Evolutionary conservation across 768 basidiomycete genomes (phyloP).

Genomic region (Amanita inopinata): DNA sequence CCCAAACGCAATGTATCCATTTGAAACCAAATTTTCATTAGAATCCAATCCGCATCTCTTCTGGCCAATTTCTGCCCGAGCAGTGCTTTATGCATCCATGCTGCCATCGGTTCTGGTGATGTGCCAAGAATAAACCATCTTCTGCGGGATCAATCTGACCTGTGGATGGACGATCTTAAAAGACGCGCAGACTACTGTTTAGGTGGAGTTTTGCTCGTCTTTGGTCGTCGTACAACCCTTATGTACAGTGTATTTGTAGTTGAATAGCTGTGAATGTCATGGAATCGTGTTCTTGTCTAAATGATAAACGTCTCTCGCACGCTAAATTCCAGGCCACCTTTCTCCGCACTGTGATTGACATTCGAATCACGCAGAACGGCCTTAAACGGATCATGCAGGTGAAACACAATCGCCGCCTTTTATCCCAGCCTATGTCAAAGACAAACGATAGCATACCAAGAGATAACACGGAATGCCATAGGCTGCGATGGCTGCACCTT

Average conservation of each 20-base stretch:
- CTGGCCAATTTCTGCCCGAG: constrained; percentile 73
- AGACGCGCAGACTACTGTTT: constrained; percentile 25
- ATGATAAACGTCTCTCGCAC: too few species aligned
- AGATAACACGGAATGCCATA: too few species aligned
- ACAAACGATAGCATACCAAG: too few species aligned
- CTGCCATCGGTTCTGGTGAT: constrained; percentile 78
- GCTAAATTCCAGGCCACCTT: too few species aligned
- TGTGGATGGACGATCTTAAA: constrained; percentile 38
- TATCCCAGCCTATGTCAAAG: too few species aligned
- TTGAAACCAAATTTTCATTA: not conserved
- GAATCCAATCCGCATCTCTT: not conserved
- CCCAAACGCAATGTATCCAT: not conserved
- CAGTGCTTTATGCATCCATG: constrained; percentile 49
- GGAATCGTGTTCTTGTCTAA: too few species aligned
- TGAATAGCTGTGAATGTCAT: too few species aligned
- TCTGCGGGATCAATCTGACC: constrained; percentile 43
- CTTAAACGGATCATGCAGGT: too few species aligned
- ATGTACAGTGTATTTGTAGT: constrained; percentile 23
- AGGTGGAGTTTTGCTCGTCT: constrained; percentile 23
- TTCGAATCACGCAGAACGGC: too few species aligned
- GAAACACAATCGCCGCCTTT: too few species aligned
- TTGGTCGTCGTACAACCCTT: constrained; percentile 16
- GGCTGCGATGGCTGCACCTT: too few species aligned
- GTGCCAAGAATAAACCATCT: constrained; percentile 45
- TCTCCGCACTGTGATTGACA: too few species aligned